phyloP scores from a whole-genome alignment of 768 basidiomycete species.

The Boletus rubescentipes region DNA sequence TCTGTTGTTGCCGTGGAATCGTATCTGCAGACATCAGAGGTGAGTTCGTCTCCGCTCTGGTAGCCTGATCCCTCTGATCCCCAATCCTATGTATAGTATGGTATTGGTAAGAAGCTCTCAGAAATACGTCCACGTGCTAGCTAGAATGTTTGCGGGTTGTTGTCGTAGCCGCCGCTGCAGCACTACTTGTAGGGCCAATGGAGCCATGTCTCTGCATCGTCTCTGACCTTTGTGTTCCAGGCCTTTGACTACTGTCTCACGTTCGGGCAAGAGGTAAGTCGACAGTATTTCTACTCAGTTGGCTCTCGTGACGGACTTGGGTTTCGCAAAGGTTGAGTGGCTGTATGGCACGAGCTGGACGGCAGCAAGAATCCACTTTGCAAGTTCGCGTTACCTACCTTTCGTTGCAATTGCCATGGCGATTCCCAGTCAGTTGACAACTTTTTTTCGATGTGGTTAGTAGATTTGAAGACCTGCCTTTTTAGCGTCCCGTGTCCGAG shows the following conservation, averaged over 20 bases:
- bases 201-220: neutral
- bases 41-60: neutral
- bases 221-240: slow-evolving; percentile 1
- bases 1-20: slow-evolving; percentile 12
- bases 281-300: neutral
- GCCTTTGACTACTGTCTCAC: slow-evolving; percentile 20
- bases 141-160: neutral
- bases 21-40: slow-evolving; percentile 14
- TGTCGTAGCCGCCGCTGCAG: slow-evolving; percentile 9
- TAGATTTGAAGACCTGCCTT: neutral
- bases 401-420: slow-evolving; percentile 16
- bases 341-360: slow-evolving; percentile 18
- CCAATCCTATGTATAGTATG: neutral
- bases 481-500: slow-evolving; percentile 6
- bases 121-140: neutral
- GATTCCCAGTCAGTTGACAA: slow-evolving; percentile 5
- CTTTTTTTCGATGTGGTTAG: neutral
- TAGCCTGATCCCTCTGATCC: neutral
- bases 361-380: slow-evolving; percentile 17
- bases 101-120: slow-evolving; percentile 8
- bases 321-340: slow-evolving; percentile 15
- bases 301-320: neutral
- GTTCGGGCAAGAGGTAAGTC: slow-evolving; percentile 10
- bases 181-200: slow-evolving; percentile 10
- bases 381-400: slow-evolving; percentile 22